Base-by-base conservation (phyloP, 2,329 filamentous ascomycete genomes). In the Hymenoscyphus fructigenus region DNA sequence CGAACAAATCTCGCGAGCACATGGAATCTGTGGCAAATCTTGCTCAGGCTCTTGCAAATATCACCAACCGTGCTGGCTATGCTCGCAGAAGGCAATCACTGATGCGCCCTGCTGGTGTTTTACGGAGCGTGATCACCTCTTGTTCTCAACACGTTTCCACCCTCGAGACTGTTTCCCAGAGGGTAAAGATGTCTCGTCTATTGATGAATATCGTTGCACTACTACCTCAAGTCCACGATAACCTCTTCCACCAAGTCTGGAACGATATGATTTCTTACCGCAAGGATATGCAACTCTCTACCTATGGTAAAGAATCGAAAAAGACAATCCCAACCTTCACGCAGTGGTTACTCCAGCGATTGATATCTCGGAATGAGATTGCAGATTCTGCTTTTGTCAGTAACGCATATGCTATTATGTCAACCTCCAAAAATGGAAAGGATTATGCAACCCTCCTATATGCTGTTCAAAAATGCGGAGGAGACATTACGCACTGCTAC, bases 1-100 rank as follows among this genome's bases (percentile, higher is more conserved):
- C 17, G 57, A 47, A 20, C 20, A 50, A 50, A 50, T 23, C 20
- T 12, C 44, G 44, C 20, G n/a, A 20, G 17, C n/a, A 20, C 26
- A 57, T 26, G 7, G 3, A 28, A 41, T 67, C 65, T 14, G 59
- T 67, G 47, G 61, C 58, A 58, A 26, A 36, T 59, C 68, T 73
- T 62, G 66, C 66, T 14, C 29, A 56, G 38, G 50, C 63, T 38
- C 65, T 73, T n/a, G 28, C 10, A 5, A 56, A 55, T 14, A 61
- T 57, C 41, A 47, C 62, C 50, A 47, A 36, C 47, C n/a, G 32
- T 23, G 10, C 44, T 12, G n/a, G 44, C 10, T 23, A 23, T 50
- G 3, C 44, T 50, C n/a, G 20, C 20, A 50, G 20, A 23, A 50
- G 44, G 20, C 44, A 50, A 26, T 23, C 44, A 20, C 17, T 47